Conservation (phyloP, 2,329 filamentous ascomycete genomes). For the Karstenula rhodostoma region DNA sequence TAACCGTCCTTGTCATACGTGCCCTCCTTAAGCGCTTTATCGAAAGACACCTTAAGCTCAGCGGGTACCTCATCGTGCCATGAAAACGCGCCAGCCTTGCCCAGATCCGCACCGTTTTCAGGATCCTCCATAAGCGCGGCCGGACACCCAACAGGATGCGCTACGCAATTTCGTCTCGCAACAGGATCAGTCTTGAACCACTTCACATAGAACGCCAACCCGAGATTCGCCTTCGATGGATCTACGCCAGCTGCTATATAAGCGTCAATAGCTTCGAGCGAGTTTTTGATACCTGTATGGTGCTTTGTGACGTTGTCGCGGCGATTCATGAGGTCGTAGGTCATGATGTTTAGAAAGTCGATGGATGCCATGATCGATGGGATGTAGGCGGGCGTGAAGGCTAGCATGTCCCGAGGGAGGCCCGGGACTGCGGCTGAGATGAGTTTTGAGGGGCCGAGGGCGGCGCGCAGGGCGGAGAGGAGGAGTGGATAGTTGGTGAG, state of each 20-base stretch:
- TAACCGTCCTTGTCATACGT: constrained; percentile 67
- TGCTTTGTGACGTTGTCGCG: constrained; percentile 70
- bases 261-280: constrained; percentile 63
- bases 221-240: constrained; percentile 66
- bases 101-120: constrained; percentile 66
- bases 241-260: constrained; percentile 66
- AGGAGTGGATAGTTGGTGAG: constrained; percentile 69
- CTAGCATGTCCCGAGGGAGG: constrained; percentile 70
- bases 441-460: constrained; percentile 64
- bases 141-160: constrained; percentile 65
- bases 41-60: constrained; percentile 65
- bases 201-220: constrained; percentile 74
- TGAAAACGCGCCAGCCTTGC: constrained; percentile 65
- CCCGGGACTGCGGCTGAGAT: constrained; percentile 74
- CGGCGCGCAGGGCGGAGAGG: constrained; percentile 66
- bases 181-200: constrained; percentile 64
- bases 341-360: constrained; percentile 77
- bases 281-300: constrained; percentile 67
- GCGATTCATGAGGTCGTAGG: constrained; percentile 75
- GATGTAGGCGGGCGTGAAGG: constrained; percentile 65
- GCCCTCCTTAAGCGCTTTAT: constrained; percentile 61
- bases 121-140: constrained; percentile 68
- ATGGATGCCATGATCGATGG: constrained; percentile 66
- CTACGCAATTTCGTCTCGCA: constrained; percentile 52
- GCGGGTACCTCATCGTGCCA: constrained; percentile 39